Conservation (phyloP, 1,139 yeast species). For the Pichia sp. region DNA sequence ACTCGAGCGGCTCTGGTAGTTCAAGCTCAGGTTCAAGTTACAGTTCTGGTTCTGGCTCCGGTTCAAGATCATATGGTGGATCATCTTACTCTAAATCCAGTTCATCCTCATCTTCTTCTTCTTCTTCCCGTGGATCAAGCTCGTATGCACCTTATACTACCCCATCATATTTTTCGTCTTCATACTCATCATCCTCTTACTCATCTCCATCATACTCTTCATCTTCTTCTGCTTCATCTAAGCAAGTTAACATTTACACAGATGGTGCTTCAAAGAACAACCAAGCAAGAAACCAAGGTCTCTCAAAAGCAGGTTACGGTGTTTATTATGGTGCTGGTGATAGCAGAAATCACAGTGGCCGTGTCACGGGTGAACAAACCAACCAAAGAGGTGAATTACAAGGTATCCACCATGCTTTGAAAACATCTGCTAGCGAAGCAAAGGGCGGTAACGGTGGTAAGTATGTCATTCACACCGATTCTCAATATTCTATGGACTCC, state of each 20-base stretch:
- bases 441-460: constrained; percentile 4
- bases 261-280: constrained; percentile 63
- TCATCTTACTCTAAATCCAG: not conserved
- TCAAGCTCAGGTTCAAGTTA: not conserved
- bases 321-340: constrained; percentile 64
- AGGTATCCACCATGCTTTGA: constrained; percentile 61
- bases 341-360: constrained; percentile 36
- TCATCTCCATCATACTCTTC: constrained; percentile 1
- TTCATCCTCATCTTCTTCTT: not conserved
- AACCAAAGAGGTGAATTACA: constrained; percentile 80
- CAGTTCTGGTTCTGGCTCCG: not conserved
- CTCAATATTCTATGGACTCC: constrained; percentile 51
- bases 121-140: not conserved
- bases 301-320: constrained; percentile 62
- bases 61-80: not conserved
- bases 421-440: constrained; percentile 33
- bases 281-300: constrained; percentile 21
- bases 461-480: constrained; percentile 45
- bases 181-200: not conserved
- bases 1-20: not conserved
- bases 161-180: not conserved
- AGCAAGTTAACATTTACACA: constrained; percentile 43
- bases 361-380: constrained; percentile 57
- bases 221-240: constrained; percentile 2
- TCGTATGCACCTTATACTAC: not conserved